Conservation (phyloP, 2,329 filamentous ascomycete genomes). For the Alternaria brassicae region DNA sequence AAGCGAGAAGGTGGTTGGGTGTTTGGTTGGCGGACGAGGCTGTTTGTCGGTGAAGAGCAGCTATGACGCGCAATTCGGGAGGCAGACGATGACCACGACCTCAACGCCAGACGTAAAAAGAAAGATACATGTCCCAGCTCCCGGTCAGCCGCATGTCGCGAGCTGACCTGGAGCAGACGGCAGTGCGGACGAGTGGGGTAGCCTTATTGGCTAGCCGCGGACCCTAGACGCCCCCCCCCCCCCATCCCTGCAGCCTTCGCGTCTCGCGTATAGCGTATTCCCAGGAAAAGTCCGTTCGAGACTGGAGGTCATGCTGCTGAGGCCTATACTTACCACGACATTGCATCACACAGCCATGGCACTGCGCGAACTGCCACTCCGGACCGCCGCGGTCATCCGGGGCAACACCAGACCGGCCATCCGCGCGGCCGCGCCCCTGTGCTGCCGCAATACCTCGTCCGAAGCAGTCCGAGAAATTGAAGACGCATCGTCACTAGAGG, state of each 20-base stretch:
- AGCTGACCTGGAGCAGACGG: slow-evolving; percentile 10
- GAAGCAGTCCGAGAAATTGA: slow-evolving; percentile 57
- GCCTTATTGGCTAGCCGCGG: slow-evolving; percentile 18
- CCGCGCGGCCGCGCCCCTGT: slow-evolving; percentile 29
- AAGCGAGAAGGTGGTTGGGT: slow-evolving; percentile 6
- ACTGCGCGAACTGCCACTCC: slow-evolving; percentile 47
- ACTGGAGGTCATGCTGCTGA: slow-evolving; percentile 3
- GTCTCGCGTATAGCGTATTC: slow-evolving; percentile 16
- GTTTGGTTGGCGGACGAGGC: neutral
- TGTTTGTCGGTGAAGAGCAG: slow-evolving; percentile 1
- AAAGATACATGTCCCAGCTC: neutral
- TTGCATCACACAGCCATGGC: slow-evolving; percentile 41
- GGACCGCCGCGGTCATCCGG: slow-evolving; percentile 36
- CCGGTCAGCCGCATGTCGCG: slow-evolving; percentile 10
- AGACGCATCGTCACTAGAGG: slow-evolving; percentile 54
- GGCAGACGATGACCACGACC: slow-evolving; percentile 3
- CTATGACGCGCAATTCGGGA: slow-evolving; percentile 1
- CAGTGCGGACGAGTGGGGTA: slow-evolving; percentile 15
- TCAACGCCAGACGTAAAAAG: slow-evolving; percentile 1
- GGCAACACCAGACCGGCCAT: slow-evolving; percentile 35
- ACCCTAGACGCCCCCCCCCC: slow-evolving; percentile 14
- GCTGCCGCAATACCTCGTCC: slow-evolving; percentile 58
- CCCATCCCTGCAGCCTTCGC: slow-evolving; percentile 23
- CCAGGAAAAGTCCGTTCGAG: slow-evolving; percentile 25
- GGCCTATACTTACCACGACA: slow-evolving; percentile 15